These are phyloP conservation scores for Solanum tarapatanum DNA, from an alignment of 257 asterid genomes.

Conservation along the genomic window DNA sequence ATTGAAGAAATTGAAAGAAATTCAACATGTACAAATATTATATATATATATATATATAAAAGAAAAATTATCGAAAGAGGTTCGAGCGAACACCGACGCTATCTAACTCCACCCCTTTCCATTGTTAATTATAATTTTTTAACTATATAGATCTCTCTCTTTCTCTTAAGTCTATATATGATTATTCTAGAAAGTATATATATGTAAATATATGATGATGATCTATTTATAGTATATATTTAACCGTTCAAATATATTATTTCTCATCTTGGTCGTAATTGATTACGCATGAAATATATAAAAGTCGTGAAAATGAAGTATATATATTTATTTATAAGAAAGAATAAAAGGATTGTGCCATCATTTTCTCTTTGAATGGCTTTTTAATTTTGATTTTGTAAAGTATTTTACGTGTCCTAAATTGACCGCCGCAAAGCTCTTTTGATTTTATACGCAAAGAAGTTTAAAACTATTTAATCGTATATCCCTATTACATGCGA, in stretches of 20 bases:
- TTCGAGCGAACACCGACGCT: accelerated
- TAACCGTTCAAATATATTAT: neutral
- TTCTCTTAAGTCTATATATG: neutral
- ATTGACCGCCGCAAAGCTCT: neutral
- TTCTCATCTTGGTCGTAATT: neutral
- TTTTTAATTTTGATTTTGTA: neutral
- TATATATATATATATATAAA: too few species aligned
- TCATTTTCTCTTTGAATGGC: neutral
- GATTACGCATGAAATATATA: neutral
- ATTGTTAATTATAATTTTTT: too few species aligned
- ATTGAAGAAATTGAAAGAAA: too few species aligned
- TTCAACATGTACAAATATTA: too few species aligned
- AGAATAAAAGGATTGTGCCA: neutral
- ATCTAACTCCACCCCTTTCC: too few species aligned
- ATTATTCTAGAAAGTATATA: too few species aligned
- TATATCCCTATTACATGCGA: too few species aligned
- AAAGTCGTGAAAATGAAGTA: neutral
- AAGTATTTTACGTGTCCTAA: neutral
- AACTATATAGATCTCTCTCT: too few species aligned
- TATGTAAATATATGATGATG: too few species aligned
- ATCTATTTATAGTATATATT: neutral
- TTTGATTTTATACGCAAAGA: too few species aligned
- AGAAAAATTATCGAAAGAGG: too few species aligned
- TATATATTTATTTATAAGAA: neutral
- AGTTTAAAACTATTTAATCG: too few species aligned